These are phyloP conservation scores for Schizosaccharomyces versatilis DNA, from an alignment of 1,139 yeast genomes.

Conservation along the genomic window DNA sequence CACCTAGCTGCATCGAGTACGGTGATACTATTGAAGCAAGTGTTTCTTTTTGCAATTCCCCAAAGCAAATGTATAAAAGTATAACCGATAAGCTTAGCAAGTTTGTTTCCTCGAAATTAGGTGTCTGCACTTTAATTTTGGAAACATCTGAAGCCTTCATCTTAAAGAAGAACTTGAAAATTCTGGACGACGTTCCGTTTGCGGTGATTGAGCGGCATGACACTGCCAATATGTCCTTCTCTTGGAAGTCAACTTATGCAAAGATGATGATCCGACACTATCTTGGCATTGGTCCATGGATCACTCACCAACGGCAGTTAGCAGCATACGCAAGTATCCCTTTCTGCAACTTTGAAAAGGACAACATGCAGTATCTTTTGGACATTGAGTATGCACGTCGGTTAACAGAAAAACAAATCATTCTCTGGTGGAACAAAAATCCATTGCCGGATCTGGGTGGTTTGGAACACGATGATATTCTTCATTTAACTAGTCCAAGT, in stretches of 20 bases:
- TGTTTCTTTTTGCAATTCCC: constrained; percentile 17
- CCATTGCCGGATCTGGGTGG: constrained; percentile 82
- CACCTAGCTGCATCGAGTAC: constrained; percentile 30
- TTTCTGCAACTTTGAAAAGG: constrained; percentile 57
- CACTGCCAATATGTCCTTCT: constrained; percentile 21
- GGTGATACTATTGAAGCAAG: constrained; percentile 28
- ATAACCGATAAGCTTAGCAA: constrained; percentile 21
- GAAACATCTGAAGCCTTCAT: constrained; percentile 3
- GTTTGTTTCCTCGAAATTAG: neutral
- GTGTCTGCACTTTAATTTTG: constrained; percentile 4
- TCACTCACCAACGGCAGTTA: constrained; percentile 40
- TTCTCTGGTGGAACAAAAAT: constrained; percentile 81
- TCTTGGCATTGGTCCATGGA: constrained; percentile 54
- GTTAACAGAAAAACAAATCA: constrained; percentile 39
- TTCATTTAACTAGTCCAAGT: constrained; percentile 32
- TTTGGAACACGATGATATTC: constrained; percentile 34
- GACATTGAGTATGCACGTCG: constrained; percentile 75
- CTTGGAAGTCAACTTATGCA: constrained; percentile 64
- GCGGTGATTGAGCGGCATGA: constrained; percentile 17
- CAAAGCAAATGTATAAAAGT: constrained; percentile 5
- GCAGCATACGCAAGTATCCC: constrained; percentile 66
- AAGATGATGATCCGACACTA: constrained; percentile 50
- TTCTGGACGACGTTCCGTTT: constrained; percentile 4
- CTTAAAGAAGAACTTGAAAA: neutral
- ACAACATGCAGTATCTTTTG: constrained; percentile 54